Conservation (phyloP, 371 early-diverging fungal genomes). For the Rhizopus sp. region DNA sequence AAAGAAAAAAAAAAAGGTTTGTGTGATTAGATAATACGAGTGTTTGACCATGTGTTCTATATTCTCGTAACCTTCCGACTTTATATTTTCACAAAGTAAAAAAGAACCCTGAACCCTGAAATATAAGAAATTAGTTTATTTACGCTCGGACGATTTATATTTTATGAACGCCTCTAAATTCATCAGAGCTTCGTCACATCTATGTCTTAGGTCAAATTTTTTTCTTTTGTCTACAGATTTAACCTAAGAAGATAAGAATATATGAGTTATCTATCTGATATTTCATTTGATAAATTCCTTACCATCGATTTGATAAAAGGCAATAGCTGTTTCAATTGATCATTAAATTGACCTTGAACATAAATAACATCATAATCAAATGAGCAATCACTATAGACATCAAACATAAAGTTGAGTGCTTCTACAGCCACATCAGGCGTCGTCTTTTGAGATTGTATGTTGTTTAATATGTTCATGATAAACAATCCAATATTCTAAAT, state of each 20-base stretch:
- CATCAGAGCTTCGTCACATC: slow-evolving; percentile 79
- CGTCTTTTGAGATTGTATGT: slow-evolving; percentile 36
- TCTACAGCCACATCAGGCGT: slow-evolving; percentile 66
- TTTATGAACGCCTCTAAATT: slow-evolving; percentile 85
- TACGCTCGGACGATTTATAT: slow-evolving; percentile 68
- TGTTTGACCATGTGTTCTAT: background rate
- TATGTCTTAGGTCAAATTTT: slow-evolving; percentile 67
- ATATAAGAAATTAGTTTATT: background rate
- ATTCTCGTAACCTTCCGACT: background rate
- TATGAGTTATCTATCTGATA: background rate
- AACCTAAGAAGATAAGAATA: slow-evolving; percentile 33
- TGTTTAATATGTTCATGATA: slow-evolving; percentile 36
- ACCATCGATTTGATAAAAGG: slow-evolving; percentile 54
- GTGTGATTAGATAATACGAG: background rate
- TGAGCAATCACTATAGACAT: slow-evolving; percentile 82
- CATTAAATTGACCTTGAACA: slow-evolving; percentile 67
- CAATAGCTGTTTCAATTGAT: slow-evolving; percentile 56
- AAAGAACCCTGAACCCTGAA: slow-evolving; percentile 18
- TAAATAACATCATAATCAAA: slow-evolving; percentile 88
- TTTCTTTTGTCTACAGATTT: slow-evolving; percentile 77
- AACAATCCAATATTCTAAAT: slow-evolving; percentile 38
- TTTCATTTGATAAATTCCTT: slow-evolving; percentile 5
- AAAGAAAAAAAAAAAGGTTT: slow-evolving; percentile 3
- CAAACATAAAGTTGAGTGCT: slow-evolving; percentile 82
- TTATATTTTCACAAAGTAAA: background rate